Base-by-base conservation (phyloP, 2,329 filamentous ascomycete genomes). In the Fusarium euwallaceae region DNA sequence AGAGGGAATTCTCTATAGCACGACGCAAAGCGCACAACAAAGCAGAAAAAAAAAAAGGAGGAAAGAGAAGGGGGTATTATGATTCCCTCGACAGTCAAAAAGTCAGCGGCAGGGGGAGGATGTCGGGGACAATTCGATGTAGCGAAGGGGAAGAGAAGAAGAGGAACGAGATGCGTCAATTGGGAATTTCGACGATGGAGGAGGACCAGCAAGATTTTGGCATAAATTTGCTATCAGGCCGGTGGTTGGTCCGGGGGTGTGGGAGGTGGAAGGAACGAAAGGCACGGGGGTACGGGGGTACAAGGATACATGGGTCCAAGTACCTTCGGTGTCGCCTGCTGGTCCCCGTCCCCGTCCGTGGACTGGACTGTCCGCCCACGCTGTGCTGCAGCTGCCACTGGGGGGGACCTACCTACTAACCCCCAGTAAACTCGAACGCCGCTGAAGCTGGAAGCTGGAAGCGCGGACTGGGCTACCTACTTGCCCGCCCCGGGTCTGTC, bases 151-250 rank as follows among this genome's bases (percentile, higher is more conserved):
- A 66, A 53, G 61, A 36, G 61, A 70, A 66, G 69, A 67, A 66
- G 67, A 70, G 69, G 69, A 71, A 61, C 61, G 65, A 79, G 73
- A 76, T 78, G 76, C 74, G 77, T 78, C 75, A 78, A 78, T 78
- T 78, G 77, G 71, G 72, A 73, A 76, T 71, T 75, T 75, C 76
- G 64, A 75, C 45, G 70, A 73, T 71, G 67, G 75, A 75, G 70
- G 62, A 69, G 58, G 58, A 63, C 63, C 64, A 67, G 72, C 76
- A 77, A 78, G 76, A 76, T 76, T 73, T 72, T 73, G 74, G 78
- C 70, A 78, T 78, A 78, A 78, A 76, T 78, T 78, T 78, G 76
- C 75, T 78, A 78, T 71, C 69, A 74, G 71, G 53, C 76, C 75
- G 76, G 76, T 78, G 76, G 76, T 75, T 78, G 76, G 76, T 75